Evolutionary conservation across 2,329 filamentous ascomycete genomes (phyloP), one percentile per base, ranked within the genome.

Genomic region (Penicillium sp.): DNA sequence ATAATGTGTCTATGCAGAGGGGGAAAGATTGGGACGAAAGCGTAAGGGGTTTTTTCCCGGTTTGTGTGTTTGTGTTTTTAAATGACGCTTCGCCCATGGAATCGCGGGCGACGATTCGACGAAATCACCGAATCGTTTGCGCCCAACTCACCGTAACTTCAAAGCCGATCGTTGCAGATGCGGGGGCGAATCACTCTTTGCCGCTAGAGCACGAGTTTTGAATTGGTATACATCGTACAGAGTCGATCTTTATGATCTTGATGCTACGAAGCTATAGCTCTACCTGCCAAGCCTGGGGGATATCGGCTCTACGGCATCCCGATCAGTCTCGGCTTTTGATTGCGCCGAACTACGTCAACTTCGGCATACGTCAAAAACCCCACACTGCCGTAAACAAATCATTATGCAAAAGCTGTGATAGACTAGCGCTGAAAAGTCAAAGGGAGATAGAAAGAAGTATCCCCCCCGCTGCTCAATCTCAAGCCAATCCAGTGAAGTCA

Each of bases 401-500:
- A 60, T 57, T 56, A 61, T 58, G 55, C 48, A 60, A 42, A 58
- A 53, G 47, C 42, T 49, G 52, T 34, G 31, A 34, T 34, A 11
- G 31, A 34, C 31, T 34, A 34, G 13, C 45, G 24, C 36, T 34
- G 48, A 48, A 48, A 46, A 50, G 43, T 50, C 54, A 47, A 36
- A 10, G 48, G 47, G 48, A 40, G 48, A 53, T 53, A 53, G 44
- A 58, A 53, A 39, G 18, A 53, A 50, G 55, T 46, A 59, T 56
- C 48, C 58, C 51, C 51, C 36, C 58, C 49, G 52, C 54, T 62
- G 53, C 58, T 63, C 60, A 61, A 52, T 60, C 58, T 60, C 61
- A 62, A 63, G 64, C 63, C 63, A 69, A 71, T 67, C 66, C 65
- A 64, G 63, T 62, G 24, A 27, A 27, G 24, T 27, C 24, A 27